Base-by-base conservation (phyloP, 2,329 filamentous ascomycete species). In the Sporothrix inflata region DNA sequence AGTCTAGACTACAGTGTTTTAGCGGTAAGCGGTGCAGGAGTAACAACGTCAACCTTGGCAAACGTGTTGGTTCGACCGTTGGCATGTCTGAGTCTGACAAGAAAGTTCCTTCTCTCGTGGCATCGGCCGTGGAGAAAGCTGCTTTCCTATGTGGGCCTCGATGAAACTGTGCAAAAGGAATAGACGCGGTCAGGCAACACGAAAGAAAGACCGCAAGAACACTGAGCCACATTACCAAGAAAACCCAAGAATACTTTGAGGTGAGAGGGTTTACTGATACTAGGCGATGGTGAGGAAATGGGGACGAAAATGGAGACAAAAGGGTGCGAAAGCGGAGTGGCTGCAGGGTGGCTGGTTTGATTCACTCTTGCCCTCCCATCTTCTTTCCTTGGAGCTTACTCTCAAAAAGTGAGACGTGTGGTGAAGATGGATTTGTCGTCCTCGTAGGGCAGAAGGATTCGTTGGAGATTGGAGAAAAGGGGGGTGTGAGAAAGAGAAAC, bases 371-470 rank as follows among this genome's bases (percentile, higher is more conserved):
- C 40, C n/a, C 40, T 61, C 6, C 34, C 9, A 40, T 38, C 40
- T 61, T 38, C 7, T 40, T 38, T 61, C 40, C 24, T 12, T 11
- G 24, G 16, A 3, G 3, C 27, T 30, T 16, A n/a, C n/a, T 55
- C 9, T 61, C 3, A 14, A 12, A 30, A 47, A 4, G 57, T 61
- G 57, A 61, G 57, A 61, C 30, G 30, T 55, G 12, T 55, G 24
- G 24, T 14, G 21, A 24, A 6, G 12, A 55, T 55, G 53, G 53
- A 55, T 55, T 55, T 55, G 53, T 55, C 53, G 34, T 42, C 47
- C 66, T 55, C 47, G 49, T 69, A 69, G 66, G 66, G 66, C 66
- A 69, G 66, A 69, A 42, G 66, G 66, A 69, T 55, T 27, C 27
- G 60, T 45, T 65, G 42, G 47, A 55, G 66, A 69, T 55, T 67